Evolutionary conservation across 345 rosid species (phyloP).

Genomic region (Salix brachista): DNA sequence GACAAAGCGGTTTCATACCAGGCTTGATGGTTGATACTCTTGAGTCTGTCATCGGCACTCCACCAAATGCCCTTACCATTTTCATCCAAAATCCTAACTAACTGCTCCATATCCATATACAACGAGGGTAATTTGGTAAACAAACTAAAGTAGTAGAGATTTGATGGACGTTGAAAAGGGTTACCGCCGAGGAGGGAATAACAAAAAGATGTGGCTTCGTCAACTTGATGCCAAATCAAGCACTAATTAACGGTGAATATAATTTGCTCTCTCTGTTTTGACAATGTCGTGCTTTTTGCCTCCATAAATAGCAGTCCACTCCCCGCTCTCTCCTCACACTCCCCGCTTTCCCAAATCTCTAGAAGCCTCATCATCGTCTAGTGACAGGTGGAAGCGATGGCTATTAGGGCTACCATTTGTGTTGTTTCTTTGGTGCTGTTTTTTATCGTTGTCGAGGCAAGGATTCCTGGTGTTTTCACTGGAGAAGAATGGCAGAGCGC

Average conservation of each 20-base stretch:
- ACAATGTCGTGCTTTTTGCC: constrained; percentile 17
- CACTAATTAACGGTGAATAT: constrained; percentile 36
- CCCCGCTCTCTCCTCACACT: constrained; percentile 20
- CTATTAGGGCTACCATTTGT: not conserved
- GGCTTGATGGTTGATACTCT: not conserved
- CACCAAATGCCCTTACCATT: constrained; percentile 5
- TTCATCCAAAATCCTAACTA: not conserved
- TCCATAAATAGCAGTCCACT: constrained; percentile 39
- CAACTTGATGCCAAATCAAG: constrained; percentile 9
- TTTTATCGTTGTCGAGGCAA: constrained; percentile 40
- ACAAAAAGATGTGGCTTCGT: not conserved
- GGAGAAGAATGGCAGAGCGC: constrained; percentile 74
- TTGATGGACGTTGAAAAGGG: not conserved
- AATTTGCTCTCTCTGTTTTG: constrained; percentile 24
- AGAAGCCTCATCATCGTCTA: not conserved
- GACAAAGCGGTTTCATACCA: constrained; percentile 15
- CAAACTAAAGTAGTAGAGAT: not conserved
- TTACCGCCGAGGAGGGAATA: not conserved
- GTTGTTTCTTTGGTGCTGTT: constrained; percentile 23
- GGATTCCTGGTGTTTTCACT: constrained; percentile 64
- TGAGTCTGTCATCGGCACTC: not conserved
- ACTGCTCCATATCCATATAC: too few relatives aligned
- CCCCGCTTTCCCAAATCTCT: not conserved
- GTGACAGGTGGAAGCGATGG: constrained; percentile 13
- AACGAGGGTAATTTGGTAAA: constrained; percentile 2